A percentile compares a stretch with the other conserved stretches of the same genome.
phyloP scores from a whole-genome alignment of 176 grass and related monocot genomes.

The Raddia distichophylla region DNA sequence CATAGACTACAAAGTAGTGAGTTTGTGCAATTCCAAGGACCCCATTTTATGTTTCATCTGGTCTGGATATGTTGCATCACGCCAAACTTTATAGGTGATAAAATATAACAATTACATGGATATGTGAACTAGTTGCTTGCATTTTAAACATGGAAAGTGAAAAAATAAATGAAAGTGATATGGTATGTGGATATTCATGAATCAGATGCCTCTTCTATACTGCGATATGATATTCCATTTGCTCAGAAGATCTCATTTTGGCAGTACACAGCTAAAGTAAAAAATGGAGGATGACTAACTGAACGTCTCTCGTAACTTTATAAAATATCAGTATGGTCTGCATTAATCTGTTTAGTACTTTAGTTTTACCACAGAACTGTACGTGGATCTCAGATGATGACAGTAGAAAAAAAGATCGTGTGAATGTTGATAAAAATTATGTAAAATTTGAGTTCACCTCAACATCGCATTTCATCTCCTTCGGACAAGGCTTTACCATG shows the following conservation, averaged over 20 bases:
- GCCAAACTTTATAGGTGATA: neutral
- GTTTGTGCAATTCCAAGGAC: neutral
- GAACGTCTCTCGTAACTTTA: constrained; percentile 6
- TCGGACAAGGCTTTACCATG: constrained; percentile 94
- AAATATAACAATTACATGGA: constrained; percentile 5
- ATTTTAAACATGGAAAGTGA: constrained; percentile 9
- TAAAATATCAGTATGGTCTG: neutral
- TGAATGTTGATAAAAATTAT: constrained; percentile 4
- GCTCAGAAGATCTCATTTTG: constrained; percentile 16
- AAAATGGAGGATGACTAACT: constrained; percentile 1
- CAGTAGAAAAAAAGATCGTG: neutral
- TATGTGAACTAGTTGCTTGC: neutral
- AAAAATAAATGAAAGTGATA: neutral
- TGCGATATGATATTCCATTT: constrained; percentile 22
- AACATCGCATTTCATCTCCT: constrained; percentile 98
- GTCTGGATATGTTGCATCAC: neutral
- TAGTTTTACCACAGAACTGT: constrained; percentile 8
- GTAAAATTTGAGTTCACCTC: constrained; percentile 59
- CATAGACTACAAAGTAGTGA: neutral
- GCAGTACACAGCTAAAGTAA: neutral
- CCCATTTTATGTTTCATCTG: constrained; percentile 6
- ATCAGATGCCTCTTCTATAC: constrained; percentile 15
- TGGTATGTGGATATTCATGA: neutral
- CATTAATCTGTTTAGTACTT: constrained; percentile 29
- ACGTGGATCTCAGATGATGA: constrained; percentile 14